These are phyloP conservation scores for Penicillium janthinellum DNA, from an alignment of 2,329 filamentous ascomycete genomes.

Conservation along the genomic window DNA sequence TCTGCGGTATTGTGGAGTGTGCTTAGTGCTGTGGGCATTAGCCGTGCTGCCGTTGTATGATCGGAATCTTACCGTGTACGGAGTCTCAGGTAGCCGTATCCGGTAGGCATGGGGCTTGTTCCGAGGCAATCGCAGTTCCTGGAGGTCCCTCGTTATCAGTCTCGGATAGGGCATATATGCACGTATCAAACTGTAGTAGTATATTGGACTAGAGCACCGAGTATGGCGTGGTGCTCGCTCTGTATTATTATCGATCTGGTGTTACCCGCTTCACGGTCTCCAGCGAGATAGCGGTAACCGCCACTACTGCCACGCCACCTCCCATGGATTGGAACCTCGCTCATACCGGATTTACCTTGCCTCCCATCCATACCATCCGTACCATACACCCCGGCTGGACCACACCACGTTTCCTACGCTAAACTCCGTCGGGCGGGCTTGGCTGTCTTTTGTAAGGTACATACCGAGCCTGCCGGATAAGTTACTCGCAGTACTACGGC, in stretches of 20 bases:
- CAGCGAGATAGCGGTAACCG: neutral
- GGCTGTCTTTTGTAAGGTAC: neutral
- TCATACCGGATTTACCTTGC: neutral
- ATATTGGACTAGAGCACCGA: too few relatives aligned
- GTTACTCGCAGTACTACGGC: conserved; percentile 9
- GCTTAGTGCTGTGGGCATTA: neutral
- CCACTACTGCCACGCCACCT: neutral
- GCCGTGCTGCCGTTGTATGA: neutral
- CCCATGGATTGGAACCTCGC: neutral
- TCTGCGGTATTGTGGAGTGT: neutral
- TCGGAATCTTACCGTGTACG: neutral
- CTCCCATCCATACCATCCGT: neutral
- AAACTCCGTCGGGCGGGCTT: neutral
- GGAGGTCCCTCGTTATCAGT: neutral
- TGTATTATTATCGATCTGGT: too few relatives aligned
- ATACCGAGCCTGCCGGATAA: neutral
- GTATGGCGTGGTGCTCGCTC: too few relatives aligned
- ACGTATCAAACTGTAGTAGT: neutral
- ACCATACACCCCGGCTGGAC: neutral
- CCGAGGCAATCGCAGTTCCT: neutral
- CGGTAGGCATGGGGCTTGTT: neutral
- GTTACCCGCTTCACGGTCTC: too few relatives aligned
- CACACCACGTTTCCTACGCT: neutral
- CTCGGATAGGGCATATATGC: neutral
- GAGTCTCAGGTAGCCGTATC: neutral